Percentiles rank a stretch among this genome's conserved stretches.
Conservation (phyloP, 163 green algal genomes). For the Prototheca wickerhamii region DNA sequence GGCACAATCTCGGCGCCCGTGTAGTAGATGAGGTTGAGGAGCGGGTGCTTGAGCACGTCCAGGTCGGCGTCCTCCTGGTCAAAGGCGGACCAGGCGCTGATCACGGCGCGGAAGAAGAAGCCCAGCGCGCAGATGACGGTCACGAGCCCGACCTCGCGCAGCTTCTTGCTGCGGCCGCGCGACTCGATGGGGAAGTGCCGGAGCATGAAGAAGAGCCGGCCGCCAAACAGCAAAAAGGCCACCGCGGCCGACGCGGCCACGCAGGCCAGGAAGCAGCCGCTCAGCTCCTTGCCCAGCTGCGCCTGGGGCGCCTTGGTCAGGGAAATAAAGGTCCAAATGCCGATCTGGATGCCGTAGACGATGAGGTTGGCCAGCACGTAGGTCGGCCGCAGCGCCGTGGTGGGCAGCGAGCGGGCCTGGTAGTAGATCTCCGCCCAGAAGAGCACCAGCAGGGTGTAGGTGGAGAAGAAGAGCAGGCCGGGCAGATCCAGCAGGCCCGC, state of each 20-base stretch:
- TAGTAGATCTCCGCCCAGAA: constrained; percentile 99
- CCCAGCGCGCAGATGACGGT: constrained; percentile 86
- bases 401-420: constrained; percentile 80
- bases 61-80: constrained; percentile 70
- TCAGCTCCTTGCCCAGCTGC: constrained; percentile 30
- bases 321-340: constrained; percentile 51
- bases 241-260: constrained; percentile 66
- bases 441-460: constrained; percentile 96
- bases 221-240: constrained; percentile 88
- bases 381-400: constrained; percentile 59
- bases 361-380: constrained; percentile 84
- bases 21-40: constrained; percentile 89
- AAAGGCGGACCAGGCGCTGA: constrained; percentile 66
- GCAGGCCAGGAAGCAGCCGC: constrained; percentile 61
- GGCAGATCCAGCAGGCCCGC: constrained; percentile 80
- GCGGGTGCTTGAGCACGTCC: constrained; percentile 78
- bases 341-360: constrained; percentile 76
- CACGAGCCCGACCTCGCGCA: constrained; percentile 90
- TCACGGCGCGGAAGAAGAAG: constrained; percentile 67
- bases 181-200: constrained; percentile 94
- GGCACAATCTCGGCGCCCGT: constrained; percentile 76
- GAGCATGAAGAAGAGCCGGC: constrained; percentile 92
- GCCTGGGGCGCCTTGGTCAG: constrained; percentile 5
- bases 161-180: constrained; percentile 88
- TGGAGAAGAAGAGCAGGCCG: constrained; percentile 94